Evolutionary conservation across 305 asterid species (phyloP).

Genomic region (Rubia tinctorum): DNA sequence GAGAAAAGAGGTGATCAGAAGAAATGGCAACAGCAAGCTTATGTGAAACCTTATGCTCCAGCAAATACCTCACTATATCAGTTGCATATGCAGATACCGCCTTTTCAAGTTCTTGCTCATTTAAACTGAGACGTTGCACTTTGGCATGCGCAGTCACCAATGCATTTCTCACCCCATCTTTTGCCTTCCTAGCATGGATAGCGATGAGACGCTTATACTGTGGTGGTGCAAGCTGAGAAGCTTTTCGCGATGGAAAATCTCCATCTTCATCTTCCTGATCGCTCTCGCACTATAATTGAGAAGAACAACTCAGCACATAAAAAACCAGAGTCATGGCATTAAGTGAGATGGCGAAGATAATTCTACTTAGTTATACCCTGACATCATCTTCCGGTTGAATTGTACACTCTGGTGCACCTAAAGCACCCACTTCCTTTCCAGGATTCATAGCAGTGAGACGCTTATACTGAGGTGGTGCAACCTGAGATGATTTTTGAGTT

Average conservation of each 20-base stretch:
- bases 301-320: neutral
- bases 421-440: neutral
- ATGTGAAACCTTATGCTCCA: neutral
- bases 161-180: conserved; percentile 59
- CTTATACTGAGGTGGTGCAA: conserved; percentile 70
- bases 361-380: neutral
- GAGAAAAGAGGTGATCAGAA: neutral
- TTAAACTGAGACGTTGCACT: conserved; percentile 78
- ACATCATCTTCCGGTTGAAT: neutral
- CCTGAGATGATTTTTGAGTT: conserved; percentile 37
- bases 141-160: conserved; percentile 38
- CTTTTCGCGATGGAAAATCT: conserved; percentile 31
- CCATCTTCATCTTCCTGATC: conserved; percentile 49
- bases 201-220: conserved; percentile 83
- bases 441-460: conserved; percentile 54
- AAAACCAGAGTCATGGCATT: neutral
- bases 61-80: conserved; percentile 66
- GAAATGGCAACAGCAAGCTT: neutral
- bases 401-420: neutral
- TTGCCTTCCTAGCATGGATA: conserved; percentile 88
- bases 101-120: conserved; percentile 79
- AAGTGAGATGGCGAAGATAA: neutral
- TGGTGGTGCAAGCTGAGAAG: conserved; percentile 52
- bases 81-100: conserved; percentile 65
- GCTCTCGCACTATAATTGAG: conserved; percentile 48